Evolutionary conservation across 768 basidiomycete genomes (phyloP).

Genomic region (Hygrophorus russula): DNA sequence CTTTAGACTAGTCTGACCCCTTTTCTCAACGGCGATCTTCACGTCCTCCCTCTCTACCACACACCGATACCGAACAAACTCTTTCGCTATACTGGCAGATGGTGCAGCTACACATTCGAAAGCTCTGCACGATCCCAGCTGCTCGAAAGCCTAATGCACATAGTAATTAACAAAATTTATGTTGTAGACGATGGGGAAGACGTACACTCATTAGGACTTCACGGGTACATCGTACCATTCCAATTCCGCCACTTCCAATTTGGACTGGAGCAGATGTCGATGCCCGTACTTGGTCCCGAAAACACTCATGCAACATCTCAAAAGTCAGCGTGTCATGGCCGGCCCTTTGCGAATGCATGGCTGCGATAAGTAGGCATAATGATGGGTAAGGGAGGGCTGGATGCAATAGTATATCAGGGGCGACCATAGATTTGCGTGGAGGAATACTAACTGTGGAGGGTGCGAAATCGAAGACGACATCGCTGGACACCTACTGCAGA

Average conservation of each 20-base stretch:
- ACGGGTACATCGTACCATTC: slow-evolving; percentile 58
- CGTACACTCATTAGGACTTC: slow-evolving; percentile 58
- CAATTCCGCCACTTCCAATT: slow-evolving; percentile 61
- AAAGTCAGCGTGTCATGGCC: slow-evolving; percentile 82
- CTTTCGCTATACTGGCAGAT: slow-evolving; percentile 41
- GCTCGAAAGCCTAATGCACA: slow-evolving; percentile 60
- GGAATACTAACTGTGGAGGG: slow-evolving; percentile 37
- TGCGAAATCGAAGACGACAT: slow-evolving; percentile 38
- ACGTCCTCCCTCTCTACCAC: slow-evolving; percentile 52
- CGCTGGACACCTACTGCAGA: slow-evolving; percentile 41
- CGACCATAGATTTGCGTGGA: not conserved
- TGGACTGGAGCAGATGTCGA: slow-evolving; percentile 68
- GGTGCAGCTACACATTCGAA: slow-evolving; percentile 42
- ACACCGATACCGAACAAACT: slow-evolving; percentile 71
- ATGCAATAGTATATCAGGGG: not conserved
- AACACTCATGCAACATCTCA: slow-evolving; percentile 78
- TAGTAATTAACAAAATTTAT: not conserved
- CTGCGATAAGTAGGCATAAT: slow-evolving; percentile 78
- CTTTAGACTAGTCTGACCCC: slow-evolving; percentile 59
- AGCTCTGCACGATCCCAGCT: slow-evolving; percentile 42
- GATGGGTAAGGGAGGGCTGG: slow-evolving; percentile 68
- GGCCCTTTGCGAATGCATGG: slow-evolving; percentile 60
- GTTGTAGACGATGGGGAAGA: slow-evolving; percentile 9
- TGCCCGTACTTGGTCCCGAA: slow-evolving; percentile 62
- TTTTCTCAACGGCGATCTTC: slow-evolving; percentile 52